Conservation (phyloP, 2,329 filamentous ascomycete species). For the Samsoniella hepiali region DNA sequence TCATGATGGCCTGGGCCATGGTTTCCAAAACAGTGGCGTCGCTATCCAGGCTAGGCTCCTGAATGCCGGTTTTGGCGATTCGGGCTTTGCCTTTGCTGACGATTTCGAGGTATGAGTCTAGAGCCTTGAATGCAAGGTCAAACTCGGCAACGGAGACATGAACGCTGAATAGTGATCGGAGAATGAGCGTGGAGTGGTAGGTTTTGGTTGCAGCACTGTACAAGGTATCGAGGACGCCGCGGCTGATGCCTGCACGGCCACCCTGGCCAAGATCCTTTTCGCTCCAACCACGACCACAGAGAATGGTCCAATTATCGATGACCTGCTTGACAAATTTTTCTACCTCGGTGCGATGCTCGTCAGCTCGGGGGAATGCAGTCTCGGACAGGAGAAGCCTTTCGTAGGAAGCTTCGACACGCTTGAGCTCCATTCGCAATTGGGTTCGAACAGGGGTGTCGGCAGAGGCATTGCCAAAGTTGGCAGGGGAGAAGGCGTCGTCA, state of each 20-base stretch:
- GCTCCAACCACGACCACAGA: slow-evolving; percentile 77
- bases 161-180: slow-evolving; percentile 82
- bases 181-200: slow-evolving; percentile 87
- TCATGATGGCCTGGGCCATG: slow-evolving; percentile 72
- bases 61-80: slow-evolving; percentile 71
- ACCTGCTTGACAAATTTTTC: slow-evolving; percentile 78
- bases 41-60: slow-evolving; percentile 70
- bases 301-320: slow-evolving; percentile 78
- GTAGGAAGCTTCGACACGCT: slow-evolving; percentile 74
- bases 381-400: slow-evolving; percentile 75
- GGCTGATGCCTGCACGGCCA: slow-evolving; percentile 71
- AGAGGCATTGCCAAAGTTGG: slow-evolving; percentile 38
- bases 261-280: slow-evolving; percentile 78
- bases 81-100: slow-evolving; percentile 81
- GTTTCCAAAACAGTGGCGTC: slow-evolving; percentile 75
- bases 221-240: slow-evolving; percentile 78
- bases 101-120: slow-evolving; percentile 89
- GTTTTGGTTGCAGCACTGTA: slow-evolving; percentile 91
- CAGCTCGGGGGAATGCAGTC: slow-evolving; percentile 79
- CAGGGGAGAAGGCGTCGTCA: slow-evolving; percentile 58
- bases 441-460: slow-evolving; percentile 53
- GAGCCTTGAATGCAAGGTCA: slow-evolving; percentile 83
- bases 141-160: slow-evolving; percentile 89
- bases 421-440: slow-evolving; percentile 72
- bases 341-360: slow-evolving; percentile 72